Percentiles rank a stretch among this genome's conserved stretches.
Conservation (phyloP, 306 rosid species). For the Trifolium dubium region DNA sequence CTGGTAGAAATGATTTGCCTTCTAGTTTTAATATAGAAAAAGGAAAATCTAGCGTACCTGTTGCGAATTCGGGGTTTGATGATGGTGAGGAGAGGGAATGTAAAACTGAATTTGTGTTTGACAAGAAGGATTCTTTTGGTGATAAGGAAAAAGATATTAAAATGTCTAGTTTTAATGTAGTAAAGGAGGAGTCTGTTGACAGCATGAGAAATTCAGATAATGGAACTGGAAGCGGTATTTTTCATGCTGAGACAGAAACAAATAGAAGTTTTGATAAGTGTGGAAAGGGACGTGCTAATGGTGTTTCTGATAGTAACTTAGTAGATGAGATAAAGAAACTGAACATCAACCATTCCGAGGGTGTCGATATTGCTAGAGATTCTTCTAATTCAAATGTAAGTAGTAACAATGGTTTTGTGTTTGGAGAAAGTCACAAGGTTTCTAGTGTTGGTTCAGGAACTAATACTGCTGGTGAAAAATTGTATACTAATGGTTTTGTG, state of each 20-base stretch:
- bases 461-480: slow-evolving; percentile 39
- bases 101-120: slow-evolving; percentile 35
- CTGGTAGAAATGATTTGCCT: slow-evolving; percentile 39
- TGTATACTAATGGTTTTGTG: slow-evolving; percentile 35
- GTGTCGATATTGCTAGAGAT: slow-evolving; percentile 29
- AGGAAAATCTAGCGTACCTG: slow-evolving; percentile 37
- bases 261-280: slow-evolving; percentile 16
- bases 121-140: slow-evolving; percentile 35
- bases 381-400: slow-evolving; percentile 39
- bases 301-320: slow-evolving; percentile 46
- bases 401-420: slow-evolving; percentile 44
- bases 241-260: slow-evolving; percentile 32
- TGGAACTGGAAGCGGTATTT: slow-evolving; percentile 41
- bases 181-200: slow-evolving; percentile 44
- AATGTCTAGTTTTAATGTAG: slow-evolving; percentile 34
- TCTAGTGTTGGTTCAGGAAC: slow-evolving; percentile 43
- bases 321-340: slow-evolving; percentile 67
- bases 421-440: slow-evolving; percentile 44
- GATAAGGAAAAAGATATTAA: slow-evolving; percentile 5
- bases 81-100: slow-evolving; percentile 35
- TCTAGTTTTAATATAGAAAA: slow-evolving; percentile 38
- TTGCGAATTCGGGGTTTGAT: slow-evolving; percentile 28
- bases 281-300: slow-evolving; percentile 37
- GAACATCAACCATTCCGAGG: slow-evolving; percentile 57
- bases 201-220: slow-evolving; percentile 31